These are phyloP conservation scores for Talaromyces marneffei DNA, from an alignment of 2,329 filamentous ascomycete genomes.

Conservation along the genomic window DNA sequence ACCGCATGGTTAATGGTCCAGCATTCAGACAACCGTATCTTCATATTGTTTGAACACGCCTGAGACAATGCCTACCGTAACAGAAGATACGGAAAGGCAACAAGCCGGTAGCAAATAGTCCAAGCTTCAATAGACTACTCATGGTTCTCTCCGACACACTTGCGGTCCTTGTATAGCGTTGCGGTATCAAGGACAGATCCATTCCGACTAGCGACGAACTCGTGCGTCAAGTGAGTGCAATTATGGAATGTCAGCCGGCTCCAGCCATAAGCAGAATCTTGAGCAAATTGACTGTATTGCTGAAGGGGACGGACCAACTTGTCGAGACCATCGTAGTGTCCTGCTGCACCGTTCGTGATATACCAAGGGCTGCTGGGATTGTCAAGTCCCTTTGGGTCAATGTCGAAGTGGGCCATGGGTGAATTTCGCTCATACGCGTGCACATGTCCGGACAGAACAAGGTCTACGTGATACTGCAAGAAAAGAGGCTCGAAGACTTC, in stretches of 20 bases:
- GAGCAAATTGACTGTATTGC: constrained; percentile 25
- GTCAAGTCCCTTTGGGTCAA: constrained; percentile 18
- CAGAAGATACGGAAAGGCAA: too few relatives aligned
- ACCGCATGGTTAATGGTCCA: too few relatives aligned
- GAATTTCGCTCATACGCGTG: constrained; percentile 50
- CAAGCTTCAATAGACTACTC: too few relatives aligned
- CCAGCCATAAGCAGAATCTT: constrained; percentile 35
- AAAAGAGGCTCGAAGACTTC: constrained; percentile 46
- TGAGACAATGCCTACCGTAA: too few relatives aligned
- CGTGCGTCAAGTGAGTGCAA: constrained; percentile 34
- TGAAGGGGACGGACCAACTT: constrained; percentile 22
- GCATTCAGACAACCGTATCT: too few relatives aligned
- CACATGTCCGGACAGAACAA: constrained; percentile 51
- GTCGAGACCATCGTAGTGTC: constrained; percentile 29
- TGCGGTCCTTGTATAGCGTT: constrained; percentile 11
- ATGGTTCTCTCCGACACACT: not conserved
- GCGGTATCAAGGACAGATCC: constrained; percentile 11
- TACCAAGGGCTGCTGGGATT: constrained; percentile 25
- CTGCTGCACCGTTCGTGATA: constrained; percentile 25
- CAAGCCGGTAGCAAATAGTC: too few relatives aligned
- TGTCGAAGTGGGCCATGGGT: constrained; percentile 23
- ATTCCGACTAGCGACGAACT: constrained; percentile 27
- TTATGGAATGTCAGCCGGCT: constrained; percentile 38
- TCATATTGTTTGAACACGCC: too few relatives aligned
- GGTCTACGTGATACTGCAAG: constrained; percentile 49